Conservation (phyloP, 805 yeast species). For the Lachancea kluyveri region DNA sequence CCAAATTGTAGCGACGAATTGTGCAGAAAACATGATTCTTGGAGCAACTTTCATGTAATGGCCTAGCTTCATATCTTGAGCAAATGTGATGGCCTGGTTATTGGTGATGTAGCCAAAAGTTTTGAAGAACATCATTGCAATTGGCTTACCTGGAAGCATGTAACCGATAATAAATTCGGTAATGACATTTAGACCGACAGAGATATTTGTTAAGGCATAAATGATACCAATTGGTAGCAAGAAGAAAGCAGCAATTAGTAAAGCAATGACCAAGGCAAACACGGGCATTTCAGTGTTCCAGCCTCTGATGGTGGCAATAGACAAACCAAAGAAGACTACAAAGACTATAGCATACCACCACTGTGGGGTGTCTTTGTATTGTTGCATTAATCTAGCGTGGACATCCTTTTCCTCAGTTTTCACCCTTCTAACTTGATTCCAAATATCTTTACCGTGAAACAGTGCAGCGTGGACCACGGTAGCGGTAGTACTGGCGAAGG, state of each 20-base stretch:
- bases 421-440: slow-evolving; percentile 34
- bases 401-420: slow-evolving; percentile 19
- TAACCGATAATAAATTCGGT: slow-evolving; percentile 63
- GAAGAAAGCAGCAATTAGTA: slow-evolving; percentile 46
- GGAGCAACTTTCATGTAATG: slow-evolving; percentile 63
- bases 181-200: slow-evolving; percentile 54
- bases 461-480: slow-evolving; percentile 48
- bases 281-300: slow-evolving; percentile 42
- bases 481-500: slow-evolving; percentile 55
- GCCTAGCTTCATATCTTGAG: slow-evolving; percentile 52
- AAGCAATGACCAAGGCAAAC: slow-evolving; percentile 53
- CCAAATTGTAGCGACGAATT: slow-evolving; percentile 38
- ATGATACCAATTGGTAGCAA: slow-evolving; percentile 59
- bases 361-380: slow-evolving; percentile 54
- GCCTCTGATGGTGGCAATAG: slow-evolving; percentile 32
- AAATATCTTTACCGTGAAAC: slow-evolving; percentile 48
- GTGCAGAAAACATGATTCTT: slow-evolving; percentile 48
- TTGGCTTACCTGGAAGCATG: slow-evolving; percentile 52
- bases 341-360: slow-evolving; percentile 51
- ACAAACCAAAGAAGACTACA: slow-evolving; percentile 39
- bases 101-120: slow-evolving; percentile 50
- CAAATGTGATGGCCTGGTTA: slow-evolving; percentile 46
- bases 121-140: slow-evolving; percentile 53
- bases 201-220: slow-evolving; percentile 54
- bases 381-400: slow-evolving; percentile 49